Percentiles rank a stretch among this genome's conserved stretches.
These are phyloP conservation scores for Populus tomentosa DNA, from an alignment of 441 rosid species.

Conservation along the genomic window DNA sequence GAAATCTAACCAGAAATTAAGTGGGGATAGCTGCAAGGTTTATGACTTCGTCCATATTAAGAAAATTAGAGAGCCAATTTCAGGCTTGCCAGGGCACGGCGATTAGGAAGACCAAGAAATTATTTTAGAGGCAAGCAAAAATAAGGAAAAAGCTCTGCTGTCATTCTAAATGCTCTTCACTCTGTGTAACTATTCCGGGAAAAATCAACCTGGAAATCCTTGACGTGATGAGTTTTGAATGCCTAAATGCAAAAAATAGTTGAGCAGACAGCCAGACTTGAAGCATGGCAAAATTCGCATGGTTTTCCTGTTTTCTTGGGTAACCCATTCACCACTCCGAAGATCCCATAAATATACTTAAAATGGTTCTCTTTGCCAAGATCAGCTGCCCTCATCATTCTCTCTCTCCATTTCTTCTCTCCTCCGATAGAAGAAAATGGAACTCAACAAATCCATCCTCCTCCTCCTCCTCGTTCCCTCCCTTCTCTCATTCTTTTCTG, in stretches of 20 bases:
- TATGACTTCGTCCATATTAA: not conserved
- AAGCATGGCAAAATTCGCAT: not conserved
- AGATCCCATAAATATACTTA: not conserved
- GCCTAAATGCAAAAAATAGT: not conserved
- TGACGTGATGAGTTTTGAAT: not conserved
- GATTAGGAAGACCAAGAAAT: not conserved
- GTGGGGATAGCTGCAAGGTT: not conserved
- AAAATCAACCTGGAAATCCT: not conserved
- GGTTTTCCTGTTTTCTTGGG: constrained; percentile 1
- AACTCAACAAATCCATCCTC: constrained; percentile 5
- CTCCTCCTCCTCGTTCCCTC: constrained; percentile 1
- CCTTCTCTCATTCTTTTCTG: constrained; percentile 7
- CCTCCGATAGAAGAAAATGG: constrained; percentile 18
- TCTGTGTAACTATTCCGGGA: not conserved
- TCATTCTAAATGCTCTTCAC: not conserved
- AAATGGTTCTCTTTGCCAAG: not conserved
- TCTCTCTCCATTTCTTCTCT: not conserved
- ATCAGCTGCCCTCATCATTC: not conserved
- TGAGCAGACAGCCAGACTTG: not conserved
- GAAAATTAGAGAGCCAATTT: not conserved
- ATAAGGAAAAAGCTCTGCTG: not conserved
- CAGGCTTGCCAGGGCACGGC: no score
- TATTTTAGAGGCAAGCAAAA: no score
- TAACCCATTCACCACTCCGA: not conserved
- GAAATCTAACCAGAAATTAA: not conserved